Base-by-base conservation (phyloP, 164 flowering plant genomes). In the Warburgia ugandensis region DNA sequence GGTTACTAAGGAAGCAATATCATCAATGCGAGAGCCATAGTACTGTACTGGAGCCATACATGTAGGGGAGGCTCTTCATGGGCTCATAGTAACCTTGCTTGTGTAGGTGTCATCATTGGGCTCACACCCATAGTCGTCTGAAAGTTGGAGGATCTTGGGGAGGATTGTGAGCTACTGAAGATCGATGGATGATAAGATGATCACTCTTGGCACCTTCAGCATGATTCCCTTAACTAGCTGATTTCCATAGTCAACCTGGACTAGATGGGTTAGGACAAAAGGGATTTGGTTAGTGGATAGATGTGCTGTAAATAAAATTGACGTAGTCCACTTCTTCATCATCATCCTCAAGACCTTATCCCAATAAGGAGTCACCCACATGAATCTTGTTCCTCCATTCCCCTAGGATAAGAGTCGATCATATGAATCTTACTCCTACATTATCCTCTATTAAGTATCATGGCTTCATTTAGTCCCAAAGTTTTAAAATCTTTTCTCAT, bases 221-320 rank as follows among this genome's bases (percentile, higher is more conserved):
- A 91, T 86, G 23, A 91, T 61, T 20, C 97, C 97, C 8, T 96
- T 91, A 40, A 84, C 97, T 0, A 96, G 96, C 28, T 74, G 67
- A 44, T 73, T 76, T 23, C 67, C 79, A 20, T 87, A 62, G 48
- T 81, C 92, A 45, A 84, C 94, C 97, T 90, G 77, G 48, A 59
- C 16, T 17, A 26, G 19, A 30, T 6, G 43, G 23, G 54, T 27
- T 53, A 33, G n/a, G 16, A 32, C 25, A 33, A 37, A n/a, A n/a
- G n/a, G n/a, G n/a, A n/a, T n/a, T n/a, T n/a, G n/a, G n/a, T n/a
- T n/a, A n/a, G n/a, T n/a, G n/a, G n/a, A n/a, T n/a, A n/a, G n/a
- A n/a, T n/a, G n/a, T n/a, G n/a, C n/a, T n/a, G n/a, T n/a, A n/a
- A n/a, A n/a, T n/a, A n/a, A n/a, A n/a, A n/a, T n/a, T n/a, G n/a